Base-by-base conservation (phyloP, 2,329 filamentous ascomycete genomes). In the Ophiocordyceps robertsii region DNA sequence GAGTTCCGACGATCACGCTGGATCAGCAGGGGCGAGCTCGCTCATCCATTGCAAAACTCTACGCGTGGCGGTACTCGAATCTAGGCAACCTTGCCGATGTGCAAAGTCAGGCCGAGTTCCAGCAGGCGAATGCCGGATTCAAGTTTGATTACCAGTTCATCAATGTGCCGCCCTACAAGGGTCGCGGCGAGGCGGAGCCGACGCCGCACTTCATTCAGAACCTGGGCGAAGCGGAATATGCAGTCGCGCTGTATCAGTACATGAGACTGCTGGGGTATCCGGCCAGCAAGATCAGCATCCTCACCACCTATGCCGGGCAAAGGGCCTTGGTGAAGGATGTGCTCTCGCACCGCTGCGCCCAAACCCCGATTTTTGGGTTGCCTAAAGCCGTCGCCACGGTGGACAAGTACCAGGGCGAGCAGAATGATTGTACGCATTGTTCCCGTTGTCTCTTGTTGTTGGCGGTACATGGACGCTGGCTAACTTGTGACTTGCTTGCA, bases 321-420 rank as follows among this genome's bases (percentile, higher is more conserved):
- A 74, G 81, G 45, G 87, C 89, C 29, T 68, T 98, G 53, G 85
- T 98, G 46, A 81, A 75, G 53, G 90, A 98, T 60, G 87, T 98
- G 4, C 65, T 98, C 41, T 68, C 67, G 13, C 85, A 93, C 57
- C 75, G 92, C 45, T 98, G 92, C 61, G 82, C 80, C 32, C 82
- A 77, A 53, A 93, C 88, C 53, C 67, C 80, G 2, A 67, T 96
- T 17, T 98, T 98, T 63, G 89, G 90, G 9, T 67, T 95, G 61
- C 92, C 92, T 16, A 84, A 82, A 61, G 82, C 84, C 42, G 86
- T 98, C 27, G 89, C 86, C 4, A 98, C 93, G 6, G 90, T 98
- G 48, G 92, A 98, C 67, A 95, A 95, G 61, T 98, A 96, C 56
- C 92, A 98, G 67, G 93, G 92, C 59, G 92, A 98, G 69, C 92